These are phyloP conservation scores for Chytriomyces sp. DNA, from an alignment of 192 early-diverging fungal species.

Conservation along the genomic window DNA sequence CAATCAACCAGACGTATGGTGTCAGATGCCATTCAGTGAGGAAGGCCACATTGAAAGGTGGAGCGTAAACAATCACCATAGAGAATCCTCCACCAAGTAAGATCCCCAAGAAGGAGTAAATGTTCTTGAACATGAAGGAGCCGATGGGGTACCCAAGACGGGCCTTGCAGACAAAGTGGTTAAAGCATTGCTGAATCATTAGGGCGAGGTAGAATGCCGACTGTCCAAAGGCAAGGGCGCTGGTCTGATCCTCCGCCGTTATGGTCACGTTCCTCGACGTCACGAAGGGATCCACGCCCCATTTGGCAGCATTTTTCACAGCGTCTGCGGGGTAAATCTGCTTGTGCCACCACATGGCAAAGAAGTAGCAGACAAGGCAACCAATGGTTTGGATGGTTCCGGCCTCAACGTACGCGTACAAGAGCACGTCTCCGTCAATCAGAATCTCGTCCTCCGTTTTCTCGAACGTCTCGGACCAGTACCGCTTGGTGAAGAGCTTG, in stretches of 20 bases:
- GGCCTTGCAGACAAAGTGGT: slow-evolving; percentile 92
- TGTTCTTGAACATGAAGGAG: slow-evolving; percentile 79
- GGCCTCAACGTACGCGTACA: slow-evolving; percentile 85
- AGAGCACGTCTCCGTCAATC: slow-evolving; percentile 81
- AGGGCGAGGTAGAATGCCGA: slow-evolving; percentile 79
- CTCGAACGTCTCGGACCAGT: slow-evolving; percentile 44
- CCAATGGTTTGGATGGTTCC: slow-evolving; percentile 78
- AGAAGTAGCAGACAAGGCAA: slow-evolving; percentile 72
- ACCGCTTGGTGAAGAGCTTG: slow-evolving; percentile 27
- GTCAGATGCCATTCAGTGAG: slow-evolving; percentile 62
- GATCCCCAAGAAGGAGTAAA: slow-evolving; percentile 33
- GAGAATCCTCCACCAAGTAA: slow-evolving; percentile 61
- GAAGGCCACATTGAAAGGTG: slow-evolving; percentile 48
- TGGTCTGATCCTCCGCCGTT: slow-evolving; percentile 59
- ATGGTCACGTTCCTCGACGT: slow-evolving; percentile 31
- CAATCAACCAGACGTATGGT: slow-evolving; percentile 81
- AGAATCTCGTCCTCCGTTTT: slow-evolving; percentile 71
- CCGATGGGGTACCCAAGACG: slow-evolving; percentile 76
- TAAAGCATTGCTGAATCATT: slow-evolving; percentile 88
- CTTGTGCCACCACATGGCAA: slow-evolving; percentile 69
- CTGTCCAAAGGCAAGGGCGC: slow-evolving; percentile 76
- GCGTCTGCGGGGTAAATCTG: slow-evolving; percentile 59
- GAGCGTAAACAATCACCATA: slow-evolving; percentile 55
- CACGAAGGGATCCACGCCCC: slow-evolving; percentile 35
- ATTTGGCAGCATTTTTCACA: slow-evolving; percentile 41